Conservation (phyloP, 2,329 filamentous ascomycete genomes). For the Thermoascus crustaceus region DNA sequence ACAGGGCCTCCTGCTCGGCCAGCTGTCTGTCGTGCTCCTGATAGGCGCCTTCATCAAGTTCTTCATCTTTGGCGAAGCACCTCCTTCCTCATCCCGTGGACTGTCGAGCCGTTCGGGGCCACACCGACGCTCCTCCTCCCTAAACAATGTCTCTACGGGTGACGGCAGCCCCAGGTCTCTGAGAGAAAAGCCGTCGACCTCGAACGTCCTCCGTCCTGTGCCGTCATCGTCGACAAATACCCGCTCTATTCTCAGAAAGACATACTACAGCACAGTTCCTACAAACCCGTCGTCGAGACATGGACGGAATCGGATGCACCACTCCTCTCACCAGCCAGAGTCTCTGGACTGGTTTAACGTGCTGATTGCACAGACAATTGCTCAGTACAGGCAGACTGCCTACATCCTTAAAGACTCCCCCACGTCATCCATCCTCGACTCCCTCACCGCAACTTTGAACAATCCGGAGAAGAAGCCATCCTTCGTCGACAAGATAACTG, state of each 20-base stretch:
- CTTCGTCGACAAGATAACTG: slow-evolving; percentile 86
- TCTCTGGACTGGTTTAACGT: slow-evolving; percentile 99
- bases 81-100: slow-evolving; percentile 72
- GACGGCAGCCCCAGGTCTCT: slow-evolving; percentile 38
- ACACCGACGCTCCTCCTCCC: slow-evolving; percentile 66
- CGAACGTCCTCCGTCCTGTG: slow-evolving; percentile 63
- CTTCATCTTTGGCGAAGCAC: slow-evolving; percentile 96
- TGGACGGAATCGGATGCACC: slow-evolving; percentile 34
- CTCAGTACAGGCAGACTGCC: slow-evolving; percentile 86
- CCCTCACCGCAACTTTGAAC: slow-evolving; percentile 77
- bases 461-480: slow-evolving; percentile 78
- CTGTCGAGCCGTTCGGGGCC: slow-evolving; percentile 66
- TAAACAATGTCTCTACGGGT: slow-evolving; percentile 34
- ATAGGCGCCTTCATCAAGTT: slow-evolving; percentile 97
- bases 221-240: slow-evolving; percentile 81
- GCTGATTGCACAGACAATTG: slow-evolving; percentile 89
- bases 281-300: slow-evolving; percentile 32
- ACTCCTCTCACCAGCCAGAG: slow-evolving; percentile 85
- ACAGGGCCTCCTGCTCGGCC: slow-evolving; percentile 85
- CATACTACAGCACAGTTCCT: slow-evolving; percentile 70
- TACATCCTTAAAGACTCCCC: slow-evolving; percentile 65
- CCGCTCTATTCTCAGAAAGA: slow-evolving; percentile 73
- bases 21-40: slow-evolving; percentile 83
- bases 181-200: slow-evolving; percentile 45
- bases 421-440: slow-evolving; percentile 61